Evolutionary conservation across 108 stramenopile genomes (phyloP).

Genomic region (Fistulifera pelliculosa): DNA sequence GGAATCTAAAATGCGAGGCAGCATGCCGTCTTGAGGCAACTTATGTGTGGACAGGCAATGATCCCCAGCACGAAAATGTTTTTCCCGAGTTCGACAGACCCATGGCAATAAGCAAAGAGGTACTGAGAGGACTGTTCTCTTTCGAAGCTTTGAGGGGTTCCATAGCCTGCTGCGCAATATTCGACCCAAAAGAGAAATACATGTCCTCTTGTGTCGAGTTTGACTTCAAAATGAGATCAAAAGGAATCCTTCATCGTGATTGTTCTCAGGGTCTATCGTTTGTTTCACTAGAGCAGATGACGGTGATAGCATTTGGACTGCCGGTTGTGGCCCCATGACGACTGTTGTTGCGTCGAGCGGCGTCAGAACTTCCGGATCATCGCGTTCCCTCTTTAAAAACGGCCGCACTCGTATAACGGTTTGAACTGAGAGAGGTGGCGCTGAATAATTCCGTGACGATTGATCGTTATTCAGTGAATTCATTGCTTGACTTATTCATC

Average conservation of each 20-base stretch:
- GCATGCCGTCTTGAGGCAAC: slow-evolving; percentile 27
- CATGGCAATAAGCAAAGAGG: slow-evolving; percentile 24
- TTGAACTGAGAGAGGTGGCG: background rate
- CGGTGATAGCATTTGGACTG: background rate
- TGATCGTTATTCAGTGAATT: no score
- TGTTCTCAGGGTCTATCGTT: background rate
- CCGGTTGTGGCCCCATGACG: background rate
- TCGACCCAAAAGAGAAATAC: background rate
- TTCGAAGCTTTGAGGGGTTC: slow-evolving; percentile 3
- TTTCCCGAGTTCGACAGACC: slow-evolving; percentile 38
- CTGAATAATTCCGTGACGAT: background rate
- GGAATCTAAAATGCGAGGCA: slow-evolving; percentile 37
- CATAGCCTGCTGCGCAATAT: background rate
- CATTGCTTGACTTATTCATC: no score
- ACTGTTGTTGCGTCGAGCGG: background rate
- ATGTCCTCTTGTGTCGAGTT: background rate
- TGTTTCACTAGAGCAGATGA: background rate
- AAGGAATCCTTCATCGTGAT: background rate
- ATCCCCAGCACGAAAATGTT: slow-evolving; percentile 33
- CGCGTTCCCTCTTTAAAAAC: background rate
- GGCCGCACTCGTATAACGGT: slow-evolving; percentile 1
- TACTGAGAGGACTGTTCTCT: slow-evolving; percentile 7
- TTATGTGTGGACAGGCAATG: slow-evolving; percentile 20
- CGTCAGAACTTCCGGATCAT: background rate
- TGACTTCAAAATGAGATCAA: background rate